Percentiles rank a stretch among this genome's conserved stretches.
These are phyloP conservation scores for Penicillium flavigenum DNA, from an alignment of 495 filamentous ascomycete species.

Conservation along the genomic window DNA sequence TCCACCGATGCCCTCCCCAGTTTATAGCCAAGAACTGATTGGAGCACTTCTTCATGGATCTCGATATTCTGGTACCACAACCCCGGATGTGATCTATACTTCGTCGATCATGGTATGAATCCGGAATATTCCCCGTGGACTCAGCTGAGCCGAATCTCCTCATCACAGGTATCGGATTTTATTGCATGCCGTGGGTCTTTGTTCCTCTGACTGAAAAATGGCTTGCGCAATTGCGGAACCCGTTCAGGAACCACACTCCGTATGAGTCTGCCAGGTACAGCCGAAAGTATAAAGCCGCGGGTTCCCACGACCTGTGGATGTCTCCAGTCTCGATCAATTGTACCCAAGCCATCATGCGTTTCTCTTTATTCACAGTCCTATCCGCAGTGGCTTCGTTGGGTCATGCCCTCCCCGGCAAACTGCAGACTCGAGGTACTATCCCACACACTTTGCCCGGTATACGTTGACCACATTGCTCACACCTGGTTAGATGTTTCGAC, in stretches of 20 bases:
- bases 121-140: background rate
- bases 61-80: background rate
- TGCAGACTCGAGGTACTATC: conserved; percentile 23
- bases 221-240: background rate
- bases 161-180: background rate
- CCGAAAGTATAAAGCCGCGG: background rate
- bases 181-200: background rate
- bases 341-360: conserved; percentile 4
- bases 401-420: conserved; percentile 14
- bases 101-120: background rate
- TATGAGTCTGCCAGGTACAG: background rate
- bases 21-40: background rate
- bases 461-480: conserved; percentile 4
- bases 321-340: background rate
- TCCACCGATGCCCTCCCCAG: background rate
- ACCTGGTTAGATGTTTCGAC: conserved; percentile 26
- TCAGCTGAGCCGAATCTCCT: background rate
- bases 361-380: conserved; percentile 13
- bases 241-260: background rate
- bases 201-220: background rate
- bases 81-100: background rate
- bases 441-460: background rate
- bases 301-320: background rate
- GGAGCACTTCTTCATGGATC: background rate
- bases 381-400: conserved; percentile 15